Evolutionary conservation across 2,329 filamentous ascomycete genomes (phyloP).

Genomic region (Penicillium sp.): DNA sequence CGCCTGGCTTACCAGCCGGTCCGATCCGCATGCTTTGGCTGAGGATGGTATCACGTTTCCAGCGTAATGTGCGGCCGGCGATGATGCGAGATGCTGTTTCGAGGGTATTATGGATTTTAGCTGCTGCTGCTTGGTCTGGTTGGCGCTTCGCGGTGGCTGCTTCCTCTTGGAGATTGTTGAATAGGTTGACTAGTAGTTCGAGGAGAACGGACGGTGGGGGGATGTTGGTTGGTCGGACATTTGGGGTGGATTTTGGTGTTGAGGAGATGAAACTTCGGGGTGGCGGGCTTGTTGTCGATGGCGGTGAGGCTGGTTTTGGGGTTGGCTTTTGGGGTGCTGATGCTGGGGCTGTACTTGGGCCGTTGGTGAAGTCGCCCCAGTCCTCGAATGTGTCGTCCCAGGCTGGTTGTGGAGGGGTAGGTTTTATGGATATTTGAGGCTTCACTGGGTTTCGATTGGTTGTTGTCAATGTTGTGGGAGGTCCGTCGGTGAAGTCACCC

Average conservation of each 20-base stretch:
- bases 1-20: constrained; percentile 66
- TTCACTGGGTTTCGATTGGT: constrained; percentile 4
- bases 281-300: constrained; percentile 10
- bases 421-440: constrained; percentile 8
- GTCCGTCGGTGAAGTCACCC: constrained; percentile 19
- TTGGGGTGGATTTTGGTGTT: constrained; percentile 13
- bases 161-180: constrained; percentile 62
- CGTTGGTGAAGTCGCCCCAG: constrained; percentile 24
- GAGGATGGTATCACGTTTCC: constrained; percentile 84
- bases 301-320: constrained; percentile 2
- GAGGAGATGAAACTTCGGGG: constrained; percentile 12
- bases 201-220: constrained; percentile 84
- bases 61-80: constrained; percentile 78
- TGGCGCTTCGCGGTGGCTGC: constrained; percentile 63
- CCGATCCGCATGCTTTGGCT: constrained; percentile 85
- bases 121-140: constrained; percentile 17
- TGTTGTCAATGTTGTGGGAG: constrained; percentile 5
- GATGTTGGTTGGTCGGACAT: constrained; percentile 72
- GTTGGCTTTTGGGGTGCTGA: neutral
- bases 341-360: constrained; percentile 7
- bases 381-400: constrained; percentile 22
- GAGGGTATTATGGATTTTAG: constrained; percentile 30
- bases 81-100: constrained; percentile 73
- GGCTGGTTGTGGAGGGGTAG: constrained; percentile 11
- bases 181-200: constrained; percentile 69